Base-by-base conservation (phyloP, 345 rosid genomes). In the Citrus glauca region DNA sequence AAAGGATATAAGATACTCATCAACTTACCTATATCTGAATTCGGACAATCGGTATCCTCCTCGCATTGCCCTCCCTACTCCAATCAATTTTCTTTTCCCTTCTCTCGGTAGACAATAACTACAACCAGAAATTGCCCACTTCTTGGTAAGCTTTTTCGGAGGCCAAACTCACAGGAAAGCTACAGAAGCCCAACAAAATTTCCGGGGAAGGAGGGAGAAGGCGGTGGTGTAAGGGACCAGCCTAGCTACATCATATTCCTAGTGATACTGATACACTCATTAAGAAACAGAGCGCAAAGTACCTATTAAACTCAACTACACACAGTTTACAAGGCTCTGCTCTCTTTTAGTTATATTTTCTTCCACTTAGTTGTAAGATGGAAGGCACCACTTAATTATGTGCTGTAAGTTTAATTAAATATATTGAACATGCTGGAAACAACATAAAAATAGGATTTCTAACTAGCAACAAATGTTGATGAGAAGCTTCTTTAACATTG, bases 1-100 rank as follows among this genome's bases (percentile, higher is more conserved):
- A 48, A 65, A 65, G 13, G 17, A 66, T 22, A 50, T 11, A 66
- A 75, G 71, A 33, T 66, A 53, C 71, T 75, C n/a, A 64, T 50
- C 35, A 50, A 30, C 63, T 66, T 75, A 75, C 72, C 71, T 22
- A 20, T 32, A 48, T 48, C 59, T 42, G 28, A 62, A 60, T 60
- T 60, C 9, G 67, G 53, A 61, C 60, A 50, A 70, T 74, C 73
- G 8, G 45, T 10, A 25, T 64, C 19, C 38, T 45, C 28, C 71
- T 76, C 32, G 71, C 74, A 56, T 37, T 40, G 42, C 20, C 32
- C 45, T 28, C 64, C 53, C 78, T 20, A 14, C 53, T 17, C 66
- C 25, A 19, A 55, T 74, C 76, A 8, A 64, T 69, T 82, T 59
- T 55, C 3, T 20, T 74, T 82, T 78, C 85, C 83, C 17, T 83